These are phyloP conservation scores for Aspergillus brasiliensis DNA, from an alignment of 2,329 filamentous ascomycete genomes.

Conservation along the genomic window DNA sequence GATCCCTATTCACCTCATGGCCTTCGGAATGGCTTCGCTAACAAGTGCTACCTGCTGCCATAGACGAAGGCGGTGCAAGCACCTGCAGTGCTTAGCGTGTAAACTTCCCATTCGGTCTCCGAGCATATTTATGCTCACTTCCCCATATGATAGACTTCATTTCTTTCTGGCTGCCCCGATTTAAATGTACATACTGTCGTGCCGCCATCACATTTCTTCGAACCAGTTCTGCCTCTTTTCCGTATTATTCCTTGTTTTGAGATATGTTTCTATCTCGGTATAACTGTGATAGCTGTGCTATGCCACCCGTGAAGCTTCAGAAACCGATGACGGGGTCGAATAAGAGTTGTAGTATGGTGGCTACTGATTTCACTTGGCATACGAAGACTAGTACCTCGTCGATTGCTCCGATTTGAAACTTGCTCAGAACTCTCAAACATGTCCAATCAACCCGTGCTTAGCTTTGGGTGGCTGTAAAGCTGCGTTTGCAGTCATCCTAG, in stretches of 20 bases:
- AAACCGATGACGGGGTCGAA: too few relatives aligned
- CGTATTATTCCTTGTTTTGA: background rate
- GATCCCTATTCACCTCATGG: background rate
- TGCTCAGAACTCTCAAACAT: background rate
- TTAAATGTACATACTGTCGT: background rate
- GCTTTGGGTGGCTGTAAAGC: background rate
- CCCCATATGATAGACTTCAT: conserved; percentile 15
- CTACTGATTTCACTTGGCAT: too few relatives aligned
- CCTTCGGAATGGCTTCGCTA: conserved; percentile 8
- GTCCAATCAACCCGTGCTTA: background rate
- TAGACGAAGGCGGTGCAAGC: conserved; percentile 38
- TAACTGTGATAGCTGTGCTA: too few relatives aligned
- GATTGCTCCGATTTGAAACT: too few relatives aligned
- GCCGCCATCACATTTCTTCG: background rate
- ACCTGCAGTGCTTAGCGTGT: conserved; percentile 31
- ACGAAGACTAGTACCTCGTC: too few relatives aligned
- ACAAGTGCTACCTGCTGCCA: conserved; percentile 9
- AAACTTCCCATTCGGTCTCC: background rate
- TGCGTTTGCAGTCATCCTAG: background rate
- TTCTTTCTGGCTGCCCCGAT: background rate
- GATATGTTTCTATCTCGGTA: too few relatives aligned
- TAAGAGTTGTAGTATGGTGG: too few relatives aligned
- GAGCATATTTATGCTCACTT: background rate
- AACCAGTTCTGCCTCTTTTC: background rate
- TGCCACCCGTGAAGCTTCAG: too few relatives aligned